phyloP scores from a whole-genome alignment of 768 basidiomycete genomes.

The Amyloporia xantha region DNA sequence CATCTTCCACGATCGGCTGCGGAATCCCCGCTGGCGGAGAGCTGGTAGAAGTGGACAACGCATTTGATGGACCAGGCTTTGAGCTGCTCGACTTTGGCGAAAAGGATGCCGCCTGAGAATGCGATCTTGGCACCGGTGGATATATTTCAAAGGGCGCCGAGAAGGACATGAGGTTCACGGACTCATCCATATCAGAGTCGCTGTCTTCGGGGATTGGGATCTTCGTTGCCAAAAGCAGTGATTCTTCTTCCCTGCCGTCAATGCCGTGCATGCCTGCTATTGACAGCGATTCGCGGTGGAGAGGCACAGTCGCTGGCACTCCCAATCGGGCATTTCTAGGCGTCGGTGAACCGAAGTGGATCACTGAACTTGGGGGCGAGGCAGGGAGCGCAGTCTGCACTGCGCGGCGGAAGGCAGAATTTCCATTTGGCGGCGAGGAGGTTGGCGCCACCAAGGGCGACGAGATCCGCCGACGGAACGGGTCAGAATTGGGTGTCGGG shows the following conservation, averaged over 20 bases:
- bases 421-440: constrained; percentile 21
- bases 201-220: constrained; percentile 73
- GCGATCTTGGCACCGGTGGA: constrained; percentile 31
- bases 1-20: constrained; percentile 70
- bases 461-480: constrained; percentile 18
- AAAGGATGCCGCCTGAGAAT: constrained; percentile 39
- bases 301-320: constrained; percentile 25
- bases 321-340: constrained; percentile 4
- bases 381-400: constrained; percentile 28
- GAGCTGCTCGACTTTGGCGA: constrained; percentile 48
- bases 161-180: constrained; percentile 63
- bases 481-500: constrained; percentile 18
- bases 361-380: constrained; percentile 21
- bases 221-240: constrained; percentile 60
- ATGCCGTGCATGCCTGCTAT: constrained; percentile 29
- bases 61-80: constrained; percentile 43
- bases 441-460: constrained; percentile 15
- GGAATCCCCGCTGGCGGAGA: constrained; percentile 34
- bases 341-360: constrained; percentile 13
- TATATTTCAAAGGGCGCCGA: constrained; percentile 56
- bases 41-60: constrained; percentile 45
- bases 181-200: constrained; percentile 57
- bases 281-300: constrained; percentile 38
- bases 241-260: constrained; percentile 43
- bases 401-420: constrained; percentile 24